Conservation (phyloP, 1,284 basidiomycete species). For the Irpex sp. region DNA sequence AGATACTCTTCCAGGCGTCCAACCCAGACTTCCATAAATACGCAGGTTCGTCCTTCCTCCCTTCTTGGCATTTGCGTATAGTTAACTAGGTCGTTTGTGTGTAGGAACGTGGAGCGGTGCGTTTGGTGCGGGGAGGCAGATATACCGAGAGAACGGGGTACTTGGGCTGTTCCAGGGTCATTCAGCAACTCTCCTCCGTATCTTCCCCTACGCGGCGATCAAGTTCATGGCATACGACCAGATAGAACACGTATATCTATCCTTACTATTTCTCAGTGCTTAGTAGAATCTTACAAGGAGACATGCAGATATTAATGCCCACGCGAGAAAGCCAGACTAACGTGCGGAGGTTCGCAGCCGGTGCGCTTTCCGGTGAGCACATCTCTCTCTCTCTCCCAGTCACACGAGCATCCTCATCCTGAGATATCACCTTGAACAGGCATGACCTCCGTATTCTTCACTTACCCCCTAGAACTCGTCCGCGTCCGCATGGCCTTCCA, state of each 20-base stretch:
- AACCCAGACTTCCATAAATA: slow-evolving; percentile 95
- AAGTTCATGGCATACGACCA: slow-evolving; percentile 99
- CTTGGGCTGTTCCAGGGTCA: slow-evolving; percentile 93
- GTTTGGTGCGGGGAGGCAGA: slow-evolving; percentile 76
- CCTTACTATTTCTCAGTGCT: neutral
- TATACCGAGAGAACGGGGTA: slow-evolving; percentile 73
- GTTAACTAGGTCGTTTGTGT: neutral
- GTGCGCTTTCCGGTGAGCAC: slow-evolving; percentile 77
- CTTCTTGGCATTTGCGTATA: neutral
- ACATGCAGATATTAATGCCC: slow-evolving; percentile 72
- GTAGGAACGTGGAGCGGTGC: slow-evolving; percentile 86
- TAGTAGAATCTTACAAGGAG: too few species aligned
- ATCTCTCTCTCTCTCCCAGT: neutral
- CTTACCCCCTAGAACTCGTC: slow-evolving; percentile 94
- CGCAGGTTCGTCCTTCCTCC: slow-evolving; percentile 54
- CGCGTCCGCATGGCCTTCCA: slow-evolving; percentile 95
- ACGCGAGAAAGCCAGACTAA: slow-evolving; percentile 79
- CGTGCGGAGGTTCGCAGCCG: slow-evolving; percentile 81
- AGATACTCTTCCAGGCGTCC: slow-evolving; percentile 98
- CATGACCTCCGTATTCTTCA: slow-evolving; percentile 84
- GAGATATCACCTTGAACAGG: slow-evolving; percentile 41
- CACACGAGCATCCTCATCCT: slow-evolving; percentile 4
- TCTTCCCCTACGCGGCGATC: slow-evolving; percentile 96
- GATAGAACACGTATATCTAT: slow-evolving; percentile 61
- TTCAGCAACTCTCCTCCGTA: slow-evolving; percentile 80